Evolutionary conservation across 768 basidiomycete species (phyloP), one percentile per base, ranked within the genome.

Genomic region (Boletellus ananiceps): DNA sequence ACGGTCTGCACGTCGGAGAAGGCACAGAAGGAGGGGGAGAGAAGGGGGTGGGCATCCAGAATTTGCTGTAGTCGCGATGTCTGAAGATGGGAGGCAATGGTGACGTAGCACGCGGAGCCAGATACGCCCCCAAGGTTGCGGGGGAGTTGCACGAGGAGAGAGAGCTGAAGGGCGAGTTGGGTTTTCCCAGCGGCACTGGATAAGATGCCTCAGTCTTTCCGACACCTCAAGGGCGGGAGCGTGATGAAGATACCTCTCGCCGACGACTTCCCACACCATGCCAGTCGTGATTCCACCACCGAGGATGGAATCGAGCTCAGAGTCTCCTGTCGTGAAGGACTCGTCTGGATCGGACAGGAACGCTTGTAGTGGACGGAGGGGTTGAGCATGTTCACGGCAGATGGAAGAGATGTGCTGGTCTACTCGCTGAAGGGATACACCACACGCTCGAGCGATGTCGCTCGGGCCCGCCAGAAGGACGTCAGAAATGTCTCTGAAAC

Each of bases 161-260:
- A 81, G 16, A 92, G 76, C 56, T 94, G 93, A 13, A 99, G 74
- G 4, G 87, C 88, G 5, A 98, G 69, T 59, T 98, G 93, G 1
- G 93, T 93, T 71, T 99, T 99, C 34, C 96, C 96, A 23, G 95
- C 83, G 19, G 93, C 86, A 63, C 96, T 99, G 63, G 14, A 35
- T 29, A 35, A 40, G 46, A 31, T 11, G 15, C 27, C 32, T 60
- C 36, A 62, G 44, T 16, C 29, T 23, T 41, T 34, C 18, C 8
- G 25, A 36, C 38, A 47, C 44, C 16, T 16, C 45, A 19, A 19
- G 37, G 34, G 21, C 19, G 42, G 23, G 37, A 49, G 19, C 8
- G 34, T 34, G 41, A 44, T 12, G 21, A 52, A 31, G 11, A 43
- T 66, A 93, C 93, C 91, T 90, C 74, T 95, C 90, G 23, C 93